Evolutionary conservation across 2,329 filamentous ascomycete species (phyloP).

Genomic region (Massarina eburnea): DNA sequence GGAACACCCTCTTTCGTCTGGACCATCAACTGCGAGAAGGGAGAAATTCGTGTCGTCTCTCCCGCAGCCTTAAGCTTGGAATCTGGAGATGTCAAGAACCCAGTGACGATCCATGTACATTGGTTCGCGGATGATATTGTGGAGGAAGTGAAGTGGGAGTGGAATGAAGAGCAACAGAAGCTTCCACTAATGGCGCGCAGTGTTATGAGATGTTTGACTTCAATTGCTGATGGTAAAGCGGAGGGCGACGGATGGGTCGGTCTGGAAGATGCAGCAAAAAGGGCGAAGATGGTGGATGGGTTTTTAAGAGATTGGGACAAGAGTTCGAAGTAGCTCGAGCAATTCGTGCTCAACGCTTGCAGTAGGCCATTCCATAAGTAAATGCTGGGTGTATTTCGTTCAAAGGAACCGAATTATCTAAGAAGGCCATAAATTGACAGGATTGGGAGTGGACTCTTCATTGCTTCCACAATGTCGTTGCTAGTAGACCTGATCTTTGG

Average conservation of each 20-base stretch:
- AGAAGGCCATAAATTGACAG: no score
- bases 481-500: no score
- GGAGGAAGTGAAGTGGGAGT: conserved; percentile 47
- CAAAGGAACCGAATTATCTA: no score
- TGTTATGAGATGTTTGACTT: conserved; percentile 18
- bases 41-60: conserved; percentile 37
- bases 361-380: no score
- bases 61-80: conserved; percentile 21
- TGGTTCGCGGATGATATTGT: conserved; percentile 52
- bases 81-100: conserved; percentile 32
- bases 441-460: no score
- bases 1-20: conserved; percentile 52
- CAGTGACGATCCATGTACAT: conserved; percentile 52
- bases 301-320: conserved; percentile 9
- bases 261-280: conserved; percentile 25
- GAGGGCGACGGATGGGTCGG: conserved; percentile 29
- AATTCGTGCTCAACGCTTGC: no score
- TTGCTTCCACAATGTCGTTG: no score
- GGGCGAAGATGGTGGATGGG: conserved; percentile 19
- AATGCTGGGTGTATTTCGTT: no score
- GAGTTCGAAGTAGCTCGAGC: no score
- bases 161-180: conserved; percentile 40
- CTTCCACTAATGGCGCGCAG: conserved; percentile 22
- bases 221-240: conserved; percentile 23
- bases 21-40: conserved; percentile 51